phyloP scores from a whole-genome alignment of 768 basidiomycete species.

The Trametes elegans region DNA sequence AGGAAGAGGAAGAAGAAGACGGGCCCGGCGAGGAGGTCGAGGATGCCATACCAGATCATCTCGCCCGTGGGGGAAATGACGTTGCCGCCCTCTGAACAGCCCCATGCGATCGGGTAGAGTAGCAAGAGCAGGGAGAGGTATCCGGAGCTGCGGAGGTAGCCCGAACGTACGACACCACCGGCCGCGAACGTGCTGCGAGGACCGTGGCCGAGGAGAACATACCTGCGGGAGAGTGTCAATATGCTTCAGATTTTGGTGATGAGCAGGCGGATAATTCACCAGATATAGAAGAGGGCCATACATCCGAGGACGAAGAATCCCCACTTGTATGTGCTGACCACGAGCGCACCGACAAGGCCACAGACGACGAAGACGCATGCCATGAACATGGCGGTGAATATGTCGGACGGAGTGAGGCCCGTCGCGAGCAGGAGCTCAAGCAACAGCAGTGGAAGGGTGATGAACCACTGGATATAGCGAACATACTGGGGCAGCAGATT shows the following conservation, averaged over 20 bases:
- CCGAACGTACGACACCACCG: constrained; percentile 23
- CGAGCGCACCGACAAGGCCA: constrained; percentile 51
- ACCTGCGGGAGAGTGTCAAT: constrained; percentile 4
- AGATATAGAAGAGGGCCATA: constrained; percentile 47
- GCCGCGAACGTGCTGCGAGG: constrained; percentile 27
- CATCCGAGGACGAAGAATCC: constrained; percentile 48
- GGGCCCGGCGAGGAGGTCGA: constrained; percentile 41
- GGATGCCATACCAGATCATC: constrained; percentile 56
- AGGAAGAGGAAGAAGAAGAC: constrained; percentile 35
- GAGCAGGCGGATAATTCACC: constrained; percentile 33
- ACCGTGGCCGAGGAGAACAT: constrained; percentile 29
- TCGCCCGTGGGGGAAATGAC: constrained; percentile 48
- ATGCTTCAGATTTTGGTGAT: constrained; percentile 14
- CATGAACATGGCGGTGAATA: constrained; percentile 47
- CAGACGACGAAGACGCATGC: constrained; percentile 44
- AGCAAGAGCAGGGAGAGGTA: constrained; percentile 52
- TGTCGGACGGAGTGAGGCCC: constrained; percentile 46
- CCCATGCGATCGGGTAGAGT: constrained; percentile 60
- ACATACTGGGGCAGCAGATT: constrained; percentile 36
- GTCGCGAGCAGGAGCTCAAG: constrained; percentile 46
- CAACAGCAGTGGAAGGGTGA: constrained; percentile 52
- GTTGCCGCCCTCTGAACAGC: constrained; percentile 51
- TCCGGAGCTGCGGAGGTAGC: constrained; percentile 35
- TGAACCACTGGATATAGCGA: constrained; percentile 55
- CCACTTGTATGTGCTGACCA: constrained; percentile 53